phyloP scores from a whole-genome alignment of 257 asterid genomes.

The Paulownia fortunei region DNA sequence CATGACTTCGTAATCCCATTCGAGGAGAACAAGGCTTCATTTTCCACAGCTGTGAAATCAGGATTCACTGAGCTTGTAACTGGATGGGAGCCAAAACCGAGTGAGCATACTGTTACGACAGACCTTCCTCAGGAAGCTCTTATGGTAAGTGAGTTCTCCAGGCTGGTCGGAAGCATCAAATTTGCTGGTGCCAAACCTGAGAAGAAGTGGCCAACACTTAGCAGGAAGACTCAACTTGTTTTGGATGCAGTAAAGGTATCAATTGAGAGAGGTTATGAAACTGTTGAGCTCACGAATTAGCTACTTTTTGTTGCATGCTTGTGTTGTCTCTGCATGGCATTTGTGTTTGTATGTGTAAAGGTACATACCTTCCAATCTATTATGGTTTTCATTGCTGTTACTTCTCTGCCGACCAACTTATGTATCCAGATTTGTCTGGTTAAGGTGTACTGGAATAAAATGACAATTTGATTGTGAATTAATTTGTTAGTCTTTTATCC shows the following conservation, averaged over 20 bases:
- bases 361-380: neutral
- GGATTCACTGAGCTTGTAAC: constrained; percentile 46
- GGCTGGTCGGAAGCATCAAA: constrained; percentile 50
- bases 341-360: neutral
- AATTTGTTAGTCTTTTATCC: neutral
- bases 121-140: constrained; percentile 84
- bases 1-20: constrained; percentile 70
- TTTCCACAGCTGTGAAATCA: constrained; percentile 43
- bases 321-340: neutral
- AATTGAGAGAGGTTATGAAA: constrained; percentile 60
- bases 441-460: constrained; percentile 16
- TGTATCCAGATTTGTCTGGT: neutral
- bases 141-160: constrained; percentile 68
- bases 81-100: constrained; percentile 60
- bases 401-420: neutral
- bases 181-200: constrained; percentile 55
- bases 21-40: constrained; percentile 54
- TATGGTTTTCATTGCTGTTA: neutral
- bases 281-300: constrained; percentile 48
- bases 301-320: neutral
- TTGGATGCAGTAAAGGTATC: constrained; percentile 78
- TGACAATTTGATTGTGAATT: neutral
- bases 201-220: constrained; percentile 62
- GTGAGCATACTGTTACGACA: constrained; percentile 46
- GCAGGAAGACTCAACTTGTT: constrained; percentile 80